Conservation (phyloP, 371 early-diverging fungal species). For the Dichotomocladium elegans region DNA sequence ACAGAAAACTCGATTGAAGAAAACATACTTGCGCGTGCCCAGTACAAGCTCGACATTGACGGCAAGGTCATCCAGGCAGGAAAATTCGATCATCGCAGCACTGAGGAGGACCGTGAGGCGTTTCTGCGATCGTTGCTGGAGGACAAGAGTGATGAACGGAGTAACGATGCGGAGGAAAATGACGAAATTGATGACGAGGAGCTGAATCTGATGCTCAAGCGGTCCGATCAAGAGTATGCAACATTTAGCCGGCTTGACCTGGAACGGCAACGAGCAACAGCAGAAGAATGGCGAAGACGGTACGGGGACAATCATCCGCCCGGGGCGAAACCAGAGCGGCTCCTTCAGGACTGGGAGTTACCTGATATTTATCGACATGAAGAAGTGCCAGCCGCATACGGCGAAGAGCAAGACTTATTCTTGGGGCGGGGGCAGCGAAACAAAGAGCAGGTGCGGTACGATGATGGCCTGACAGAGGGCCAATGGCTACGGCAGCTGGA, state of each 20-base stretch:
- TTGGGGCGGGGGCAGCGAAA: conserved; percentile 68
- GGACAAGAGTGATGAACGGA: conserved; percentile 53
- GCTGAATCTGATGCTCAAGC: conserved; percentile 49
- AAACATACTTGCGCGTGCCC: conserved; percentile 93
- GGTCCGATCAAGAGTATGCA: conserved; percentile 45
- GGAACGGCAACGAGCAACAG: conserved; percentile 37
- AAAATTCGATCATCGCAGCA: conserved; percentile 96
- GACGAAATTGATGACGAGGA: conserved; percentile 70
- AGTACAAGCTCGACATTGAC: conserved; percentile 95
- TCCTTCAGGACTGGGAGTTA: conserved; percentile 84
- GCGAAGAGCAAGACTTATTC: neutral
- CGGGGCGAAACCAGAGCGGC: conserved; percentile 63
- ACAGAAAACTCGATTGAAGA: conserved; percentile 97
- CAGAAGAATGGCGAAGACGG: conserved; percentile 34
- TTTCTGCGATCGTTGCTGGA: conserved; percentile 85
- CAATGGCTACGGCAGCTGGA: conserved; percentile 65
- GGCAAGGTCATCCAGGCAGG: conserved; percentile 99
- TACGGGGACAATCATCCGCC: conserved; percentile 25
- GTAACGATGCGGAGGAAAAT: conserved; percentile 60
- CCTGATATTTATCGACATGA: conserved; percentile 80
- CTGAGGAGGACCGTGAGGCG: conserved; percentile 89
- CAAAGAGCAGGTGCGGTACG: conserved; percentile 76
- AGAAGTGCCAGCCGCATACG: conserved; percentile 21
- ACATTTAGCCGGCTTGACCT: conserved; percentile 43
- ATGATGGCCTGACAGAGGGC: conserved; percentile 92